These are phyloP conservation scores for Diplodia intermedia DNA, from an alignment of 2,329 filamentous ascomycete species.

Conservation along the genomic window DNA sequence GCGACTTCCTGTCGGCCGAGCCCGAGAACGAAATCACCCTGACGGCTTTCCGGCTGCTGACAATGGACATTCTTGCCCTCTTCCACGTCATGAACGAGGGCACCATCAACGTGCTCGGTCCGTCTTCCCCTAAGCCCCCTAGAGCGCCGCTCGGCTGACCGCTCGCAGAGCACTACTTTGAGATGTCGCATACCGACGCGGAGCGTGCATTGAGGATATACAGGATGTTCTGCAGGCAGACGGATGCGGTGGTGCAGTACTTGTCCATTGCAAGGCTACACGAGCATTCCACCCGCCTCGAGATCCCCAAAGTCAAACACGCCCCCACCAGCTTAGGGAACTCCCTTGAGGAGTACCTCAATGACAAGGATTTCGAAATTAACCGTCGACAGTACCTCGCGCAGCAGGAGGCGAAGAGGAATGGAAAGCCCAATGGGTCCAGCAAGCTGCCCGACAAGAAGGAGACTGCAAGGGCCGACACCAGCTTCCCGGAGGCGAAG, in stretches of 20 bases:
- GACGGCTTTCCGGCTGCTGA: conserved; percentile 89
- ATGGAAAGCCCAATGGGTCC: conserved; percentile 51
- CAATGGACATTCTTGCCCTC: conserved; percentile 84
- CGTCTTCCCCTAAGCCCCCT: conserved; percentile 40
- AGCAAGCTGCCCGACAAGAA: conserved; percentile 49
- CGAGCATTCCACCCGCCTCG: conserved; percentile 88
- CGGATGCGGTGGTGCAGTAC: conserved; percentile 90
- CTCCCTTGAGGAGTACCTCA: conserved; percentile 91
- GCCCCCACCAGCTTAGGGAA: conserved; percentile 89
- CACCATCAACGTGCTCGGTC: conserved; percentile 94
- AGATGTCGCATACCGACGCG: conserved; percentile 94
- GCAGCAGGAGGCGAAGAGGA: conserved; percentile 77
- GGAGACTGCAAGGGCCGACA: conserved; percentile 34
- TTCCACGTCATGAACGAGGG: conserved; percentile 97
- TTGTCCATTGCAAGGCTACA: conserved; percentile 86
- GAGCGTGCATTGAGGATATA: conserved; percentile 92
- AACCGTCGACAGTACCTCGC: conserved; percentile 91
- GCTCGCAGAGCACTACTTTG: conserved; percentile 85
- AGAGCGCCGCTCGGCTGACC: conserved; percentile 36
- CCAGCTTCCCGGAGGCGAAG: conserved; percentile 45
- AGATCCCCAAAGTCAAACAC: conserved; percentile 97
- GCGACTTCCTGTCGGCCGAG: conserved; percentile 87
- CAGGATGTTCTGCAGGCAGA: conserved; percentile 88
- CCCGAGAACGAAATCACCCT: conserved; percentile 96
- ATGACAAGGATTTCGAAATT: conserved; percentile 93